Conservation (phyloP, 2,329 filamentous ascomycete genomes). For the Venturia carpophila region DNA sequence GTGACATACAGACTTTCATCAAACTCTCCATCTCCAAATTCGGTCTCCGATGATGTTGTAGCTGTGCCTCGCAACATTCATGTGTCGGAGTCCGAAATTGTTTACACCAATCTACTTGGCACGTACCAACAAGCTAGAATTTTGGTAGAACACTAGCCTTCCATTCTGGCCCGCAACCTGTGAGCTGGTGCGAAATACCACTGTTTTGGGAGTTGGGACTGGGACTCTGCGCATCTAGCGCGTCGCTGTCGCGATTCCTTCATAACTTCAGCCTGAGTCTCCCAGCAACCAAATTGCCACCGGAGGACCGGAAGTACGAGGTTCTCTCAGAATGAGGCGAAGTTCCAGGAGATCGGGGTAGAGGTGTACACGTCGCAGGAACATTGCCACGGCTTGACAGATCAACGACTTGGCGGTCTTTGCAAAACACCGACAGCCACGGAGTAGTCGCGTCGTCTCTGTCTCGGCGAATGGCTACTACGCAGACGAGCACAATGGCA, state of each 20-base stretch:
- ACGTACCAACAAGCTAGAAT: background rate
- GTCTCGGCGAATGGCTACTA: background rate
- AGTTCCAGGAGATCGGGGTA: background rate
- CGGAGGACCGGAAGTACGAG: background rate
- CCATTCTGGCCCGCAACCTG: background rate
- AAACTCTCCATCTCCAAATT: background rate
- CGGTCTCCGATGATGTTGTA: background rate
- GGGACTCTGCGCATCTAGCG: background rate
- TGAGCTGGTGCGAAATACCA: background rate
- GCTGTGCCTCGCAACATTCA: background rate
- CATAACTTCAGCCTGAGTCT: background rate
- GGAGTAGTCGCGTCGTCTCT: background rate
- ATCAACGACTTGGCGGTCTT: constrained; percentile 1
- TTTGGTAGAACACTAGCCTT: background rate
- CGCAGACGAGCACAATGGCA: background rate
- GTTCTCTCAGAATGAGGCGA: background rate
- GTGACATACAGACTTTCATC: background rate
- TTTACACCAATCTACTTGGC: too few relatives aligned
- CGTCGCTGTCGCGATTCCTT: background rate
- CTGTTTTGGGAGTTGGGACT: background rate
- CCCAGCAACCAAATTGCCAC: background rate
- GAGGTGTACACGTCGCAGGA: background rate
- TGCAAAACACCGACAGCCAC: background rate
- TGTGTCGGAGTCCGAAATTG: background rate
- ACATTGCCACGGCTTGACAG: background rate